Evolutionary conservation across 192 early-diverging fungal genomes (phyloP), one percentile per base, ranked within the genome.

Genomic region (Coemansia sp.): DNA sequence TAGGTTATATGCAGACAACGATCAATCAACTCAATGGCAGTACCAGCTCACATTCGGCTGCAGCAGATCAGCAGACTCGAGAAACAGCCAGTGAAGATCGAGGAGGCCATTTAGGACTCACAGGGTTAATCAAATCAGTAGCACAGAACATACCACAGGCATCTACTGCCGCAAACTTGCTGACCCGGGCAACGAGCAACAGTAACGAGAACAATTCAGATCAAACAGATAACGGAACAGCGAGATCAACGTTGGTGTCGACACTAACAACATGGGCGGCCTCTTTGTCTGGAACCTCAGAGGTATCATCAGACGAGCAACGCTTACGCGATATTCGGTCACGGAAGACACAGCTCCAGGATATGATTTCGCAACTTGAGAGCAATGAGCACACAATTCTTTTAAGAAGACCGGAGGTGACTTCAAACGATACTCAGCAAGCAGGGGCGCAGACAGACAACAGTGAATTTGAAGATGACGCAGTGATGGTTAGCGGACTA

Each of bases 391-490:
- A 54, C 19, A 59, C 33, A 4, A 73, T 82, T 39, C 27, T 70
- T 6, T 55, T 57, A 63, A 55, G 60, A 32, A 53, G 11, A 10
- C 58, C 36, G 2, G 5, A 31, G 20, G n/a, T 32, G 24, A 32
- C 54, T n/a, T 57, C 27, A 55, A 32, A 23, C 20, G 31, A 9
- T 6, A 24, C 22, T 20, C 42, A 31, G 17, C 53, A 57, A 32
- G 25, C 11, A 7, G 52, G 54, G 33, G 31, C 60, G 21, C 65
- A 57, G 11, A 68, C 57, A 29, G 72, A 80, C 9, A 63, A 54
- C 9, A 69, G 70, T 22, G 78, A 68, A 29, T 81, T 81, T 57
- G 78, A 81, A 54, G 72, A 76, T 31, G 78, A 81, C 51, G 74
- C 67, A 22, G 78, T 81, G 29, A 81, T 81, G 70, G 78, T 81